Conservation (phyloP, 208 protist genomes). For the Blechomonas ayalai region DNA sequence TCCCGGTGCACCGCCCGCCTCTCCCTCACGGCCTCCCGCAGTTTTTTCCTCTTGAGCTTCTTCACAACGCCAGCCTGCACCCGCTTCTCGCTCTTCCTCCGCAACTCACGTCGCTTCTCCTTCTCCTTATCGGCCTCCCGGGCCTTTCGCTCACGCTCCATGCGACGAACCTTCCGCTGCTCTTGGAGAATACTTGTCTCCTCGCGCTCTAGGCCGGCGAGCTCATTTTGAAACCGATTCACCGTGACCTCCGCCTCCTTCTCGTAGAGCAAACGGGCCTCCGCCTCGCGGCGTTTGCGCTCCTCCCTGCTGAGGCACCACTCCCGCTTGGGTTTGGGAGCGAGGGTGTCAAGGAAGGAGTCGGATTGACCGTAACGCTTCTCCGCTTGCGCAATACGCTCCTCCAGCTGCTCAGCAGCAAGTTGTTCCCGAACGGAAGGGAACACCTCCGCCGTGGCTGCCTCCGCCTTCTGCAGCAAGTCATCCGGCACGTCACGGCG, state of each 20-base stretch:
- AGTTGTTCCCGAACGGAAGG: slow-evolving; percentile 47
- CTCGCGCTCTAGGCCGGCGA: slow-evolving; percentile 53
- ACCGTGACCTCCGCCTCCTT: slow-evolving; percentile 83
- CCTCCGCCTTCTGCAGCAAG: slow-evolving; percentile 28
- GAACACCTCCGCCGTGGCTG: slow-evolving; percentile 40
- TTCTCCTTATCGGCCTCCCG: slow-evolving; percentile 47
- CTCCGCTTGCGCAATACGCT: slow-evolving; percentile 67
- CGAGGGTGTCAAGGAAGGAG: slow-evolving; percentile 16
- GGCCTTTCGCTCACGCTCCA: slow-evolving; percentile 46
- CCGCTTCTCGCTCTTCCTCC: slow-evolving; percentile 73
- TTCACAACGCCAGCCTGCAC: slow-evolving; percentile 71
- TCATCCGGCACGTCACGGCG: slow-evolving; percentile 59
- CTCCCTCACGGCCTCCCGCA: slow-evolving; percentile 59
- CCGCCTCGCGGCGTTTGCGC: slow-evolving; percentile 34
- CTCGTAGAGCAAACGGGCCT: slow-evolving; percentile 66
- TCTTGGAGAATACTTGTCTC: slow-evolving; percentile 44
- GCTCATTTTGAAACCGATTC: slow-evolving; percentile 76
- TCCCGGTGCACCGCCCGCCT: slow-evolving; percentile 49
- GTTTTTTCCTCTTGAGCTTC: slow-evolving; percentile 84
- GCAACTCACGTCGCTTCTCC: slow-evolving; percentile 37
- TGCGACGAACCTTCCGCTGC: slow-evolving; percentile 39
- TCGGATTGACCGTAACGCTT: slow-evolving; percentile 40
- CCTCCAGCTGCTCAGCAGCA: slow-evolving; percentile 66
- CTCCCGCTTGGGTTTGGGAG: slow-evolving; percentile 34
- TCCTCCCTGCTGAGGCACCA: slow-evolving; percentile 77